Evolutionary conservation across 1,139 yeast species (phyloP), one percentile per base, ranked within the genome.

Genomic region (Nakaseomyces nivariensis): DNA sequence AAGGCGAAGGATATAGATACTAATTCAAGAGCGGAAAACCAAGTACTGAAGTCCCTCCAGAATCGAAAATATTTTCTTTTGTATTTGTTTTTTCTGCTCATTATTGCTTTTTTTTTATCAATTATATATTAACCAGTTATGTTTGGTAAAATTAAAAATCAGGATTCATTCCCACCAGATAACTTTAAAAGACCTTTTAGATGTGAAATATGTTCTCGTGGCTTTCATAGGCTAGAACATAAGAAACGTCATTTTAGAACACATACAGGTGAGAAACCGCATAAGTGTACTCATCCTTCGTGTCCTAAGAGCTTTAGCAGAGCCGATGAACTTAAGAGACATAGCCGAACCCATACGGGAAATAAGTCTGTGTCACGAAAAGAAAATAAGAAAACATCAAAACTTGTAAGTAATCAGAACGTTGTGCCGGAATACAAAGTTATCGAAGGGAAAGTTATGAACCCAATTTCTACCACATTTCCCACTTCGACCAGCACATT

Each of bases 241-340:
- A 96, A 88, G 65, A 89, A 96, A 17, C 78, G 97, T 59, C 97
- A 90, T 64, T 85, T 90, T 48, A 73, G 97, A 54, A 90, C 97
- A 5, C 97, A 90, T 65, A 90, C 97, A 0, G 97, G 97, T 34
- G 97, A 89, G 63, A 86, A 88, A 64, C 96, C 97, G 24, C 96
- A 89, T 63, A 81, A 80, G 45, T 90, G 97, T 67, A 77, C 84
- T 5, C 88, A 78, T 60, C 95, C 95, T 0, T 95, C 95, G 1
- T 90, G 97, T 67, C 72, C 77, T 52, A 89, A 90, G 68, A 78
- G 85, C 53, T 90, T 90, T 63, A 81, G 92, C 49, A 74, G 97
- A 51, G 80, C 88, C 46, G 97, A 90, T 66, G 97, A 90, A 69
- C 74, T 90, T 53, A 90, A 96, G 32, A 75, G 97, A 58, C 97